These are phyloP conservation scores for Lagenidium giganteum DNA, from an alignment of 352 stramenopile genomes.

Conservation along the genomic window DNA sequence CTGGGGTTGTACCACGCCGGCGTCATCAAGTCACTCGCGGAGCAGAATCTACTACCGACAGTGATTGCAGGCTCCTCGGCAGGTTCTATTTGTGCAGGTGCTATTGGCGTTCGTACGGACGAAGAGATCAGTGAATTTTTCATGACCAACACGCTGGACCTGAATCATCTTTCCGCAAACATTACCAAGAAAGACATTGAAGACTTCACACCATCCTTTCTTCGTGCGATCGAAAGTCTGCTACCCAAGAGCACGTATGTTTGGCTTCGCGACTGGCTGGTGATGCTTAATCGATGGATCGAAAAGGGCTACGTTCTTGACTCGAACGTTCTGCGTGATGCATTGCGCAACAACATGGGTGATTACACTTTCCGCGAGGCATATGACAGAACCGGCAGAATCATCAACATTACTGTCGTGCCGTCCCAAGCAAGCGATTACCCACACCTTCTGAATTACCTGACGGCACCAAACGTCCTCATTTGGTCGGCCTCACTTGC, in stretches of 20 bases:
- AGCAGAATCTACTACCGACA: conserved; percentile 92
- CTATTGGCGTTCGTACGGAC: conserved; percentile 91
- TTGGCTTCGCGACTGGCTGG: conserved; percentile 39
- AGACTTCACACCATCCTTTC: conserved; percentile 53
- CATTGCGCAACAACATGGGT: conserved; percentile 89
- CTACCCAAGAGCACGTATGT: conserved; percentile 38
- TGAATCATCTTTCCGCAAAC: conserved; percentile 64
- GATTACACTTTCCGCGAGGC: conserved; percentile 98
- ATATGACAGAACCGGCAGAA: conserved; percentile 97
- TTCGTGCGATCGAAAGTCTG: conserved; percentile 32
- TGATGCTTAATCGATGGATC: conserved; percentile 56
- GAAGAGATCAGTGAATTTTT: conserved; percentile 84
- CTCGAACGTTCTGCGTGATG: conserved; percentile 52
- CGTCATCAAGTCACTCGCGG: conserved; percentile 92
- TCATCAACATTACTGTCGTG: conserved; percentile 99
- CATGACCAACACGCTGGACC: conserved; percentile 28
- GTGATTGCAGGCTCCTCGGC: conserved; percentile 94
- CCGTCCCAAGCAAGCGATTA: conserved; percentile 89
- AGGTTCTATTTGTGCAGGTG: conserved; percentile 91
- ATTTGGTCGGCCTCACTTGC: conserved; percentile 96
- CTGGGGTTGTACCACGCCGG: conserved; percentile 96
- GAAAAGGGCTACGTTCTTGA: conserved; percentile 75
- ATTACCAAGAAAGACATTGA: conserved; percentile 55
- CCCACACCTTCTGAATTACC: conserved; percentile 97
- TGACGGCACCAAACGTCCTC: conserved; percentile 97